Evolutionary conservation across 805 yeast species (phyloP).

Genomic region (Pichia manshurica): DNA sequence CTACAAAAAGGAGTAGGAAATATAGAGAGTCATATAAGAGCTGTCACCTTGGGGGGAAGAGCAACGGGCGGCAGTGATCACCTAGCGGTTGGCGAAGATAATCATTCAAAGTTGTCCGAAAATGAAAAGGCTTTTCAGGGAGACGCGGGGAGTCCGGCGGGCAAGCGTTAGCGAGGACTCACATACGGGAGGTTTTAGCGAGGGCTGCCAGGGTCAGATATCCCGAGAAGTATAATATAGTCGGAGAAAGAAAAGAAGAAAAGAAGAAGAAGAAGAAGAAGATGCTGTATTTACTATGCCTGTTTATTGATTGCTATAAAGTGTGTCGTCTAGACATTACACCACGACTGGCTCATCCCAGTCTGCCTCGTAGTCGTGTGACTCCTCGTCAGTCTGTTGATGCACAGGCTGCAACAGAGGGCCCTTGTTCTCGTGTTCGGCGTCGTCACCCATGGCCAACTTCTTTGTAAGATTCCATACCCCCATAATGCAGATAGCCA

Average conservation of each 20-base stretch:
- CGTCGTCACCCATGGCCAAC: slow-evolving; percentile 22
- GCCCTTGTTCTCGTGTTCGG: slow-evolving; percentile 18
- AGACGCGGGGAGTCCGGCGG: no score
- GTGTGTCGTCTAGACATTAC: background rate
- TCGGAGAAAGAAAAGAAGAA: background rate
- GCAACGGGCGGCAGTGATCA: no score
- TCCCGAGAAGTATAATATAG: background rate
- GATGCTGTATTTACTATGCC: no score
- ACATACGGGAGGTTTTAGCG: no score
- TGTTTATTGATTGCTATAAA: no score
- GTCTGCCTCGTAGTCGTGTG: slow-evolving; percentile 51
- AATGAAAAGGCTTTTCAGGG: no score
- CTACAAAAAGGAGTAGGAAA: background rate
- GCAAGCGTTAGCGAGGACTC: no score
- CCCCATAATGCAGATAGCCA: slow-evolving; percentile 58
- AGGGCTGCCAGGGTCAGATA: no score
- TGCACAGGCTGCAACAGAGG: slow-evolving; percentile 37
- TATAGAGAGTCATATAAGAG: background rate
- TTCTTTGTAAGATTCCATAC: slow-evolving; percentile 40
- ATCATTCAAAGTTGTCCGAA: no score
- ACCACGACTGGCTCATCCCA: slow-evolving; percentile 37
- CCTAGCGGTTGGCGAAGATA: no score
- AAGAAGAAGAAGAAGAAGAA: background rate
- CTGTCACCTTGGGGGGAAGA: no score
- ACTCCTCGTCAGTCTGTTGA: slow-evolving; percentile 47